Evolutionary conservation across 768 basidiomycete species (phyloP).

Genomic region (Cantharellus cinnabarinus): DNA sequence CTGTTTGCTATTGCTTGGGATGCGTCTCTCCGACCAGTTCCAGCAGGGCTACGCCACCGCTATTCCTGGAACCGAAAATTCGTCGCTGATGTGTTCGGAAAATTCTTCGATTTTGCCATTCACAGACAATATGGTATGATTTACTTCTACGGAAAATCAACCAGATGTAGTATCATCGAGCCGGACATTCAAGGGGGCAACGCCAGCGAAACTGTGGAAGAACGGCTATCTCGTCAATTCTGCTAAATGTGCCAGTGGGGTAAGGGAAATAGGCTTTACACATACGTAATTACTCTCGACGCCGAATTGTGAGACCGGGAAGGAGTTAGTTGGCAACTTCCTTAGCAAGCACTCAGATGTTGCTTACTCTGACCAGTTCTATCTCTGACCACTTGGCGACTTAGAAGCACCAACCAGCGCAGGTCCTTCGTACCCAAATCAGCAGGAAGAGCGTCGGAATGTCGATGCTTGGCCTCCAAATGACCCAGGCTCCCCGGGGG

Average conservation of each 20-base stretch:
- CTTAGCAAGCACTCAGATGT: constrained; percentile 28
- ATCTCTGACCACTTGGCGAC: background rate
- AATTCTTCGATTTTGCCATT: constrained; percentile 19
- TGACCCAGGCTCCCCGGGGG: background rate
- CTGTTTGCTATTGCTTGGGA: too few species aligned
- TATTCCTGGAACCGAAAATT: constrained; percentile 22
- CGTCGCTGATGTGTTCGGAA: constrained; percentile 1
- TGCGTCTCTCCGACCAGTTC: background rate
- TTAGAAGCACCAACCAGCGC: background rate
- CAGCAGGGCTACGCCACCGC: background rate
- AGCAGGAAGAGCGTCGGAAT: background rate
- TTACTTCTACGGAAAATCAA: constrained; percentile 21
- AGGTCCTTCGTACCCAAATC: background rate
- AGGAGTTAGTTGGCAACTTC: constrained; percentile 24
- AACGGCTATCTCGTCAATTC: constrained; percentile 18
- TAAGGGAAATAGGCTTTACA: constrained; percentile 23
- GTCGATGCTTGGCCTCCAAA: background rate
- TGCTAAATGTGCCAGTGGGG: constrained; percentile 24
- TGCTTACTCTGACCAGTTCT: constrained; percentile 23
- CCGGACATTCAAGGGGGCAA: constrained; percentile 8
- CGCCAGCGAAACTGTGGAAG: constrained; percentile 4
- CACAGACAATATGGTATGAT: constrained; percentile 25
- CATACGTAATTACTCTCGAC: constrained; percentile 27
- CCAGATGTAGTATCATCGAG: constrained; percentile 19
- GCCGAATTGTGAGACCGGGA: constrained; percentile 26